Conservation (phyloP, 352 stramenopile species). For the Peronospora belbahrii region DNA sequence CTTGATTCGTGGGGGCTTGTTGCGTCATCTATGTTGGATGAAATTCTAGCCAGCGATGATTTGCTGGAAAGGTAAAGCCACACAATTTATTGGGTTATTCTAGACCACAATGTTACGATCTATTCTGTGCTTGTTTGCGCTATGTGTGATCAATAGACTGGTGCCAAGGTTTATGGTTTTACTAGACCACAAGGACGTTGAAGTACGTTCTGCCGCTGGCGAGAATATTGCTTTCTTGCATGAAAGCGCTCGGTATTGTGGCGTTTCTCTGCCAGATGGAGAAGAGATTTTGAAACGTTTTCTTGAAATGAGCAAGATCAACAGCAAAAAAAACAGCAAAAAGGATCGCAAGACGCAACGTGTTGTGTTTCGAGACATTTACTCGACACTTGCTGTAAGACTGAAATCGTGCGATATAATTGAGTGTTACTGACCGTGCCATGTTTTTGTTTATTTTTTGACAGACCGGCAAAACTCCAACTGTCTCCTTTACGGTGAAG, state of each 20-base stretch:
- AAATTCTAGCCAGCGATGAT: conserved; percentile 38
- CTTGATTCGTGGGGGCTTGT: conserved; percentile 71
- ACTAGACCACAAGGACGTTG: conserved; percentile 71
- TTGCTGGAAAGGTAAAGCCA: conserved; percentile 47
- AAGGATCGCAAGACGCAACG: conserved; percentile 84
- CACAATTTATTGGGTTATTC: background rate
- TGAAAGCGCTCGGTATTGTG: conserved; percentile 48
- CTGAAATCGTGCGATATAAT: background rate
- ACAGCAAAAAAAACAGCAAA: conserved; percentile 87
- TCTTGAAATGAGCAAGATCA: conserved; percentile 79
- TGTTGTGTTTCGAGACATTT: conserved; percentile 77
- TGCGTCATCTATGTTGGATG: conserved; percentile 51
- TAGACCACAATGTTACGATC: background rate
- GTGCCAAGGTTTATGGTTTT: conserved; percentile 63
- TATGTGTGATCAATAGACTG: conserved; percentile 29
- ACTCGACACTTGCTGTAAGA: conserved; percentile 65
- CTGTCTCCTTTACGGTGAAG: conserved; percentile 71
- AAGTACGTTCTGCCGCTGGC: conserved; percentile 67
- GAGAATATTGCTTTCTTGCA: conserved; percentile 85
- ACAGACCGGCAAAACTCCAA: conserved; percentile 71
- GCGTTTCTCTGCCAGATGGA: conserved; percentile 42
- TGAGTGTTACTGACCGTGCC: background rate
- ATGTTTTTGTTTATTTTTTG: conserved; percentile 1
- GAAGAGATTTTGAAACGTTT: conserved; percentile 68
- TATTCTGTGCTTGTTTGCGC: background rate